Evolutionary conservation across 31 red algal species (phyloP).

Genomic region (Odonthalia washingtoniensis): DNA sequence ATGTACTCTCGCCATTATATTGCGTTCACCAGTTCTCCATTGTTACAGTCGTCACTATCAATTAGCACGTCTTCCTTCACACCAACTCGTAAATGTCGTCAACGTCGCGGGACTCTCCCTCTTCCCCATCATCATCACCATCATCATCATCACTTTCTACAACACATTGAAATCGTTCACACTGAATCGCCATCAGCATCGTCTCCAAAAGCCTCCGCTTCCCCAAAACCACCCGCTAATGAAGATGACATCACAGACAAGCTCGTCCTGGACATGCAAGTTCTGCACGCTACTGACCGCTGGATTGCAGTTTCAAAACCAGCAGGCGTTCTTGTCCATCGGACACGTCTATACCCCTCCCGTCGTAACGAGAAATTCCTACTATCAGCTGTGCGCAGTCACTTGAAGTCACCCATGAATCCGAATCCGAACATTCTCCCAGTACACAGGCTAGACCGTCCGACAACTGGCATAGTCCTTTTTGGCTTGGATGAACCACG

Average conservation of each 20-base stretch:
- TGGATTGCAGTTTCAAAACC: conserved; percentile 78
- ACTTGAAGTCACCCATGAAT: neutral
- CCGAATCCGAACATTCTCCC: conserved; percentile 28
- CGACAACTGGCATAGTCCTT: conserved; percentile 69
- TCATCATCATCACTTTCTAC: too few relatives aligned
- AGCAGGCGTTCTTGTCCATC: conserved; percentile 64
- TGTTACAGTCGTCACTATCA: too few relatives aligned
- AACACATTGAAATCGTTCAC: too few relatives aligned
- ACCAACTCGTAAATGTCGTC: too few relatives aligned
- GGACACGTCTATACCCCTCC: conserved; percentile 57
- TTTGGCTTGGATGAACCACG: conserved; percentile 54
- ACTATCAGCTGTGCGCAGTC: conserved; percentile 27
- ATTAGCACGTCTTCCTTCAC: too few relatives aligned
- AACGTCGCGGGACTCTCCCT: too few relatives aligned
- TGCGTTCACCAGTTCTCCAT: too few relatives aligned
- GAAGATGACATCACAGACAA: neutral
- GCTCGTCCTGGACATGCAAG: neutral
- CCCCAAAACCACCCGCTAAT: neutral
- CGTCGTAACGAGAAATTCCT: conserved; percentile 41
- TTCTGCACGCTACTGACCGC: conserved; percentile 8
- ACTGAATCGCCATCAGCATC: too few relatives aligned
- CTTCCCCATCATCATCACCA: too few relatives aligned
- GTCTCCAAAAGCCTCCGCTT: too few relatives aligned
- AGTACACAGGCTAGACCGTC: conserved; percentile 68
- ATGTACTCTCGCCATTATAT: too few relatives aligned